Evolutionary conservation across 305 asterid species (phyloP).

Genomic region (Fraxinus paxiana): DNA sequence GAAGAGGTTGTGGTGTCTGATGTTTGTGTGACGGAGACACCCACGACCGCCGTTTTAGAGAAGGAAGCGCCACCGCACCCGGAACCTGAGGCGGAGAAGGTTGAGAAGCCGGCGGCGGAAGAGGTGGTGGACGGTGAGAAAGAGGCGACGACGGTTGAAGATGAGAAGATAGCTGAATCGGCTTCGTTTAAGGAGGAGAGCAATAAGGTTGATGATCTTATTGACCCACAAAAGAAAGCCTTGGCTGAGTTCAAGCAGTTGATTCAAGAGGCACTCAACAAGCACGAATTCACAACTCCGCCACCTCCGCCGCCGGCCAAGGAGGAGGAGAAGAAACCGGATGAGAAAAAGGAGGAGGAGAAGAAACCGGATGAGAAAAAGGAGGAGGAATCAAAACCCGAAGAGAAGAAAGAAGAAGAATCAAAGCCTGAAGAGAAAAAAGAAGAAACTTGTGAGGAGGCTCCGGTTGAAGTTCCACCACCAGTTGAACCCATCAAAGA

Average conservation of each 20-base stretch:
- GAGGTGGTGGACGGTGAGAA: conserved; percentile 28
- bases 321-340: conserved; percentile 39
- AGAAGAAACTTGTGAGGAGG: conserved; percentile 28
- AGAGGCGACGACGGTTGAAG: conserved; percentile 24
- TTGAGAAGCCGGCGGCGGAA: conserved; percentile 28
- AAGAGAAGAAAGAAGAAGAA: conserved; percentile 11
- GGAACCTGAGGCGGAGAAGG: conserved; percentile 35
- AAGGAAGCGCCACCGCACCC: conserved; percentile 46
- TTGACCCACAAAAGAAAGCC: conserved; percentile 72
- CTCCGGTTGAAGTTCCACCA: conserved; percentile 19
- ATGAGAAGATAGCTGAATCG: conserved; percentile 46
- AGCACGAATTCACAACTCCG: conserved; percentile 65
- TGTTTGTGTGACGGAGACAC: conserved; percentile 44
- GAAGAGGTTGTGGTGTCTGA: conserved; percentile 42
- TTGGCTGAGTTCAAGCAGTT: conserved; percentile 63
- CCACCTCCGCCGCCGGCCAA: conserved; percentile 39
- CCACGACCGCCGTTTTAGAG: conserved; percentile 29
- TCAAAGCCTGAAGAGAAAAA: conserved; percentile 19
- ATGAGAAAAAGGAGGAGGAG: conserved; percentile 32
- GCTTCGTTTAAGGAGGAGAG: conserved; percentile 73
- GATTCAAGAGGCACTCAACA: conserved; percentile 69
- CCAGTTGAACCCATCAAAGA: conserved; percentile 32
- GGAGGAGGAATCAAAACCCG: background rate
- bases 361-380: conserved; percentile 25
- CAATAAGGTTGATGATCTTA: conserved; percentile 70